Evolutionary conservation across 306 rosid species (phyloP), one percentile per base, ranked within the genome.

Genomic region (Mimosa bimucronata): DNA sequence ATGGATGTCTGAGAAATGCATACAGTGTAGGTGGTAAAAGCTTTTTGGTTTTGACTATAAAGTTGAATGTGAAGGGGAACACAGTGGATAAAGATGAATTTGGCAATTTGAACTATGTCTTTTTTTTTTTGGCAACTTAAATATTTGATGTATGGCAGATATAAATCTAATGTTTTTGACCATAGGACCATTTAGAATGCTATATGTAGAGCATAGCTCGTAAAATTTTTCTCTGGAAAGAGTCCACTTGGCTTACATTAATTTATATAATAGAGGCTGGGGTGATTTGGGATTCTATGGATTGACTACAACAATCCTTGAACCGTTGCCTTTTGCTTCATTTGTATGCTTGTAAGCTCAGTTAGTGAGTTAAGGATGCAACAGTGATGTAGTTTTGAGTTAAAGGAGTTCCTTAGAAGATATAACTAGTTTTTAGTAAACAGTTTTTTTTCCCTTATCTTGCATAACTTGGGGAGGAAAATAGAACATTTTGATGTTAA

Each of bases 401-500:
- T 67, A 19, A 19, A 19, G 48, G 16, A 66, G 15, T 4, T 67
- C 48, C 28, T 38, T 21, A 19, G 72, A 42, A 37, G 72, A 67
- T 67, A 23, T 37, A 38, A 34, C 30, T 38, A n/a, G 8, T n/a
- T 38, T 37, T 38, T n/a, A 38, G 34, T 38, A 1, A 18, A n/a
- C 60, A 28, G 55, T 61, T 52, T 46, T 38, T n/a, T 79, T 75
- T 6, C 38, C 38, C 67, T 48, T 83, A 19, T 76, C 50, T 18
- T 76, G 74, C 41, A 28, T 61, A 34, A 28, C 25, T 75, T 52
- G 58, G 58, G 74, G 71, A 34, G 53, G 25, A 29, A 28, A 48
- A 67, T 62, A 15, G 4, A 79, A 21, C 34, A 28, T 77, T 30
- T 41, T 69, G 73, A 77, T 62, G 29, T 80, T 86, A 45, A 66